Conservation (phyloP, 2,329 filamentous ascomycete species). For the Chaetomium olivaceum region DNA sequence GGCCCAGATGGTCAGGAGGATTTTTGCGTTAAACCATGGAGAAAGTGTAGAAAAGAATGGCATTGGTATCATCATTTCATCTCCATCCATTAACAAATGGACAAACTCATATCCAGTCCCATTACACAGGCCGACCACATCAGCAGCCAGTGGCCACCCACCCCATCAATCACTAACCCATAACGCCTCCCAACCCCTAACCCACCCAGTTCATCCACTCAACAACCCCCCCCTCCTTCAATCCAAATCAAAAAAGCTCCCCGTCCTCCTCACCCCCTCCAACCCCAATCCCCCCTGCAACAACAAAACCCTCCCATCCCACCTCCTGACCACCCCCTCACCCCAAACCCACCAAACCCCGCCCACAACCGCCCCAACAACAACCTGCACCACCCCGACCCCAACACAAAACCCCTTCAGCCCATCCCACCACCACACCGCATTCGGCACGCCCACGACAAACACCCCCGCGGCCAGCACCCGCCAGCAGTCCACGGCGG, state of each 20-base stretch:
- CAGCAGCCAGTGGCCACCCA: background rate
- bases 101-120: background rate
- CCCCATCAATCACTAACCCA: background rate
- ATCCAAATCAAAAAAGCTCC: slow-evolving; percentile 39
- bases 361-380: slow-evolving; percentile 40
- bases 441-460: slow-evolving; percentile 45
- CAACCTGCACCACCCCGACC: slow-evolving; percentile 45
- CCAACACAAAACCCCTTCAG: slow-evolving; percentile 45
- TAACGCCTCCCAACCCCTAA: background rate
- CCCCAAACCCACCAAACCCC: slow-evolving; percentile 46
- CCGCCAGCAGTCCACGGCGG: slow-evolving; percentile 45
- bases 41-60: background rate
- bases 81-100: background rate
- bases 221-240: background rate
- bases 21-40: background rate
- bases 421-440: slow-evolving; percentile 35
- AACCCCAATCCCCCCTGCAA: slow-evolving; percentile 43
- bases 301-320: slow-evolving; percentile 51
- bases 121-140: background rate
- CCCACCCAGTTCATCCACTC: background rate
- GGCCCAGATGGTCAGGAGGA: background rate
- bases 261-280: slow-evolving; percentile 44
- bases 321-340: slow-evolving; percentile 44
- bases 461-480: slow-evolving; percentile 46
- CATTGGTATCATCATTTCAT: background rate